Evolutionary conservation across 768 basidiomycete genomes (phyloP), one percentile per base, ranked within the genome.

Genomic region (Russula compacta): DNA sequence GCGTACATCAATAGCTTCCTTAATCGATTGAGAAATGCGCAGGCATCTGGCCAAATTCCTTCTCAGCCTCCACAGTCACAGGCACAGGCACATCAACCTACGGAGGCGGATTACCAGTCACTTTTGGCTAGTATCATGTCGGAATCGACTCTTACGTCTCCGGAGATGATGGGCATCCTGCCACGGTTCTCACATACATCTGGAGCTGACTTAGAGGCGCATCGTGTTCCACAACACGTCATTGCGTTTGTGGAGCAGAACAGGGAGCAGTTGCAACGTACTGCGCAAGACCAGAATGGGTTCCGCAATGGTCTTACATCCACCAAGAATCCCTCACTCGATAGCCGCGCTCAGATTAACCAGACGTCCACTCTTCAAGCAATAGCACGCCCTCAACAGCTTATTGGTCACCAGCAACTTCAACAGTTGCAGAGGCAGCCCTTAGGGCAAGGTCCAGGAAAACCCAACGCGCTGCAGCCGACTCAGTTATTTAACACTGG

Each of bases 161-260:
- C 52, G 12, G 39, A 58, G 1, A 40, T 33, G 33, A 63, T 63
- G 61, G 43, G 61, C 52, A 58, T 63, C 17, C n/a, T 63, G 6
- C 61, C 61, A 7, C 61, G 61, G n/a, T 63, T 63, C 12, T 58
- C 61, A 2, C 56, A 63, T 48, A 63, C 61, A 4, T 63, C 61
- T n/a, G 56, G 51, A 11, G 46, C 61, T 21, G 61, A 63, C 0
- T 33, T 63, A 17, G 61, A 63, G 52, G 61, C 56, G 3, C 61
- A 49, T 44, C 61, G 15, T 49, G 46, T 63, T 17, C 61, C 61
- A 4, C 39, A 53, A 4, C 19, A 63, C 21, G 32, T 63, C 1
- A 49, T 63, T n/a, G n/a, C 32, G n/a, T 63, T 58, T 43, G 46
- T 63, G 42, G 61, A 63, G 6, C 61, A 58, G 21, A 32, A 58